Conservation (phyloP, 768 basidiomycete genomes). For the Lactarius akahatsu region DNA sequence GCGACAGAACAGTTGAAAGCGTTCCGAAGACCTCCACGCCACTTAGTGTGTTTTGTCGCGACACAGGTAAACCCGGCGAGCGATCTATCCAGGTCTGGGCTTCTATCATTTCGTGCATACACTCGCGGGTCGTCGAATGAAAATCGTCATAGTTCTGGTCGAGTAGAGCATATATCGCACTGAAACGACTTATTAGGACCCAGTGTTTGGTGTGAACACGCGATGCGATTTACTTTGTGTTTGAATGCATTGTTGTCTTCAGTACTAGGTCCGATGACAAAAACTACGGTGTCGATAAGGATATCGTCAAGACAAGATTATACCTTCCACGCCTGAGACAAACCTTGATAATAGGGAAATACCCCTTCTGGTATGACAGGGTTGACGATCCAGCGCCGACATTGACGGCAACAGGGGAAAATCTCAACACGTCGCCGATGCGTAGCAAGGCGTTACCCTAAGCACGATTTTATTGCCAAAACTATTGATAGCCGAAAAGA, state of each 20-base stretch:
- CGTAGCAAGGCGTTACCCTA: constrained; percentile 35
- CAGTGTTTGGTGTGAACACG: background rate
- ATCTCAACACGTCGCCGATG: constrained; percentile 37
- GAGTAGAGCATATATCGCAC: constrained; percentile 32
- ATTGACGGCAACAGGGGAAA: constrained; percentile 27
- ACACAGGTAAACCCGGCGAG: constrained; percentile 12
- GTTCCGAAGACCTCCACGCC: constrained; percentile 37
- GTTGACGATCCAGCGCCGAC: constrained; percentile 18
- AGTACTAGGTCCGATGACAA: constrained; percentile 35
- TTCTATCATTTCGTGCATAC: constrained; percentile 33
- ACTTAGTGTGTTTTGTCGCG: constrained; percentile 26
- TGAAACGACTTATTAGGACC: constrained; percentile 6
- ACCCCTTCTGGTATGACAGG: constrained; percentile 38
- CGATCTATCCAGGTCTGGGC: constrained; percentile 33
- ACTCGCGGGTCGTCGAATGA: constrained; percentile 26
- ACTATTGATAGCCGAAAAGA: background rate
- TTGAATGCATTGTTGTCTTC: constrained; percentile 35
- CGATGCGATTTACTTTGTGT: constrained; percentile 33
- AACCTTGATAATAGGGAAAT: constrained; percentile 37
- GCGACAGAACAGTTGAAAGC: constrained; percentile 30
- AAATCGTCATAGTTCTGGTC: constrained; percentile 34
- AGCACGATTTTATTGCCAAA: background rate
- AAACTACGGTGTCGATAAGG: constrained; percentile 31
- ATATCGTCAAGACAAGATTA: background rate
- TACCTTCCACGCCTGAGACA: background rate